These are phyloP conservation scores for Podospora anserina DNA, from an alignment of 495 filamentous ascomycete genomes.

Conservation along the genomic window DNA sequence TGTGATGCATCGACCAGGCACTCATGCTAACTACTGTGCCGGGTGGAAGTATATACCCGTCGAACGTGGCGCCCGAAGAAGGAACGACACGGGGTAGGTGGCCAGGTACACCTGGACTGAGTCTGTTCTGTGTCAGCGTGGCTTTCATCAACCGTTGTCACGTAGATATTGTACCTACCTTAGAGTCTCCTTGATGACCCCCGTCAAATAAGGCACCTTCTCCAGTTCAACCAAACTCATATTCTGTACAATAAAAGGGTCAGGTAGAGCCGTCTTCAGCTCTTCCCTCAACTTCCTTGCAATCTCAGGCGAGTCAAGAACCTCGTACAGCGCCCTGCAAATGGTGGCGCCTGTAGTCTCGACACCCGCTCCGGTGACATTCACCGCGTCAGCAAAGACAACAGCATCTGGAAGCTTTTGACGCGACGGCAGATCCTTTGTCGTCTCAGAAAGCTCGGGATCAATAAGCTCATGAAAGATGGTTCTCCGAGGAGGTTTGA, in stretches of 20 bases:
- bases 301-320: constrained; percentile 33
- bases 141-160: neutral
- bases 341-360: constrained; percentile 45
- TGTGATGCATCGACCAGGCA: constrained; percentile 37
- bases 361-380: constrained; percentile 33
- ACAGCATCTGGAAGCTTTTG: constrained; percentile 22
- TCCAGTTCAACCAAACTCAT: constrained; percentile 21
- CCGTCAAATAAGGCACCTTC: constrained; percentile 37
- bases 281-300: constrained; percentile 32
- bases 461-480: constrained; percentile 33
- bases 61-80: constrained; percentile 23
- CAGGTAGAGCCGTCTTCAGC: constrained; percentile 35
- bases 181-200: constrained; percentile 36
- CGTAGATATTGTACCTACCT: constrained; percentile 6
- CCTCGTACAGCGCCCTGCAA: constrained; percentile 37
- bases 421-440: constrained; percentile 18
- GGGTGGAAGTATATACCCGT: constrained; percentile 20
- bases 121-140: constrained; percentile 5
- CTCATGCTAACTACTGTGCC: constrained; percentile 21
- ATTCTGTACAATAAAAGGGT: constrained; percentile 17
- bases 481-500: constrained; percentile 18
- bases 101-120: constrained; percentile 23
- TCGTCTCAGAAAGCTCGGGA: constrained; percentile 17
- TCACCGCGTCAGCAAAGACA: constrained; percentile 34
- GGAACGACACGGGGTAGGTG: constrained; percentile 30